Conservation (phyloP, 169 alveolate species). For the Perkinsus olseni region DNA sequence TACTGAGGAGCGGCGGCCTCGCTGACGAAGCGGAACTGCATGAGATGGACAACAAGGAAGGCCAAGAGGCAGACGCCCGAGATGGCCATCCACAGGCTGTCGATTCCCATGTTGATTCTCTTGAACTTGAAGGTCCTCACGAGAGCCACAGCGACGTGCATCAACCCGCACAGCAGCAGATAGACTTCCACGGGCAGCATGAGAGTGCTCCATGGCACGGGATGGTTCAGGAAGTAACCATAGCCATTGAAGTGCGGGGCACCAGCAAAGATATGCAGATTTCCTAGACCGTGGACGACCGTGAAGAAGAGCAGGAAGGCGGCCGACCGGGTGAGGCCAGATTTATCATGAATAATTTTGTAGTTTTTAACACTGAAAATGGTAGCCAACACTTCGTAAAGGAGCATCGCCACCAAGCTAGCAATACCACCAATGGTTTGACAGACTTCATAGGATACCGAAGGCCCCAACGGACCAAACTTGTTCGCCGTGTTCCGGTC, state of each 20-base stretch:
- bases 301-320: constrained; percentile 34
- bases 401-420: neutral
- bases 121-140: constrained; percentile 31
- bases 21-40: constrained; percentile 11
- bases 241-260: constrained; percentile 36
- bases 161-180: constrained; percentile 22
- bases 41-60: constrained; percentile 28
- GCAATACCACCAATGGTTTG: neutral
- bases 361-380: constrained; percentile 15
- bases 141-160: constrained; percentile 30
- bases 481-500: neutral
- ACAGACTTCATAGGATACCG: neutral
- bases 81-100: constrained; percentile 16
- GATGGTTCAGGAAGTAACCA: neutral
- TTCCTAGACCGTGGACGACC: constrained; percentile 34
- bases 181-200: constrained; percentile 22
- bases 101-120: constrained; percentile 6
- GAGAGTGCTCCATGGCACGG: neutral
- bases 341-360: constrained; percentile 21
- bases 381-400: neutral
- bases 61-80: constrained; percentile 21
- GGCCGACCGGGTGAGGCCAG: constrained; percentile 29
- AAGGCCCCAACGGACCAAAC: neutral
- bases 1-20: neutral
- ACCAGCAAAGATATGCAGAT: constrained; percentile 35